Base-by-base conservation (phyloP, 257 asterid species). In the Pogostemon cablin region DNA sequence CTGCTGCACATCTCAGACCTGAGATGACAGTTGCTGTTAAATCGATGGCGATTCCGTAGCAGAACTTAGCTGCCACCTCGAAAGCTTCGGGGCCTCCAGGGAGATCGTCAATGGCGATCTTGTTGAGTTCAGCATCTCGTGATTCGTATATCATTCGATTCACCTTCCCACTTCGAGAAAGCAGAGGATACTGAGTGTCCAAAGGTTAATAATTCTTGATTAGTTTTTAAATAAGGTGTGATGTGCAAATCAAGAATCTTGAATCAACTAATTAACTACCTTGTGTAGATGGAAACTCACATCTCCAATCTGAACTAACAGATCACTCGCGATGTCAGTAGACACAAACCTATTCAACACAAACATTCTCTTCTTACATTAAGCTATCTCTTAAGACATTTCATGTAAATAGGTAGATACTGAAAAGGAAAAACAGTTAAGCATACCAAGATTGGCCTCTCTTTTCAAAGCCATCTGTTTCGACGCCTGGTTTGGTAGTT, bases 11-110 rank as follows among this genome's bases (percentile, higher is more conserved):
- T 75, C 98, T 78, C 3, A 93, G 84, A 55, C 99, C 96, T 9
- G 99, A 93, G 59, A 93, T 91, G 72, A 82, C 87, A 7, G 87
- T 80, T 4, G 97, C 97, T 5, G 95, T 80, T 49, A 93, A 72
- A 71, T 93, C 97, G 52, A 91, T 93, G 3, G 97, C 90, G 56
- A 93, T 81, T 5, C 99, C 99, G n/a, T 93, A 93, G 78, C 97
- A 93, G 95, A 93, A 93, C 8, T 89, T 91, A 4, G 99, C 99
- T 7, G 97, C 99, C 20, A 91, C 82, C 75, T 93, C 99, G 48
- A 93, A 89, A 1, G 96, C 83, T 71, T 86, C 96, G 0, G 96
- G 79, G 39, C 99, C 98, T 6, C 96, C 98, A 2, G 99, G 98
- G 40, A 93, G 84, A 2, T 93, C 99, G 38, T 89, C 84, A 1